These are phyloP conservation scores for Lipomyces yamadae DNA, from an alignment of 805 yeast genomes.

Conservation along the genomic window DNA sequence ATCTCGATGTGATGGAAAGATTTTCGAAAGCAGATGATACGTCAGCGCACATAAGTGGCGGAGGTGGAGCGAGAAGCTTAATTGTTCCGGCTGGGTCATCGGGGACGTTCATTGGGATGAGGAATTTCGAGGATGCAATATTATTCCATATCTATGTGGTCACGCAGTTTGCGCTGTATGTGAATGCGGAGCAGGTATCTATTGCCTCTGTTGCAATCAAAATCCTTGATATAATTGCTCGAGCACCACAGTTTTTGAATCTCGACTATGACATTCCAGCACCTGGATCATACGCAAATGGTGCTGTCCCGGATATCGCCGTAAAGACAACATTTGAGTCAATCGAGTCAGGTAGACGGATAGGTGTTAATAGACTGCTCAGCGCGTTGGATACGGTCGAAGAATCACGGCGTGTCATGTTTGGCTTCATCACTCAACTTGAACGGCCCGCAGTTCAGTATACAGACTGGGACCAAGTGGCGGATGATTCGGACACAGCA, in stretches of 20 bases:
- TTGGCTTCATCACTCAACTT: slow-evolving; percentile 71
- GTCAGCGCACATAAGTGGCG: slow-evolving; percentile 1
- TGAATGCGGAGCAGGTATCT: slow-evolving; percentile 58
- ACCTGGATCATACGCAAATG: slow-evolving; percentile 31
- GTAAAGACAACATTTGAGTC: slow-evolving; percentile 18
- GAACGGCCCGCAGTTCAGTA: slow-evolving; percentile 48
- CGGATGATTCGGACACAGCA: slow-evolving; percentile 4
- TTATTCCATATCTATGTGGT: slow-evolving; percentile 71
- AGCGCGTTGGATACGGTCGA: slow-evolving; percentile 75
- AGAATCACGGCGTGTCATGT: slow-evolving; percentile 75
- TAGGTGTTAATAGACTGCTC: slow-evolving; percentile 63
- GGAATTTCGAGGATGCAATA: slow-evolving; percentile 72
- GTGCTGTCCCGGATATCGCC: slow-evolving; percentile 24
- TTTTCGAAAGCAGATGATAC: slow-evolving; percentile 10
- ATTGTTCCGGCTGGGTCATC: slow-evolving; percentile 51
- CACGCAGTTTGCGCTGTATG: slow-evolving; percentile 74
- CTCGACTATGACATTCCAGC: slow-evolving; percentile 31
- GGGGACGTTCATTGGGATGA: slow-evolving; percentile 52
- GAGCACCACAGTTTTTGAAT: slow-evolving; percentile 53
- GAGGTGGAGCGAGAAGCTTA: slow-evolving; percentile 8
- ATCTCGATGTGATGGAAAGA: slow-evolving; percentile 60
- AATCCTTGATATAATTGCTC: slow-evolving; percentile 58
- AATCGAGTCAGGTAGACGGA: slow-evolving; percentile 27
- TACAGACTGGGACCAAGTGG: slow-evolving; percentile 46
- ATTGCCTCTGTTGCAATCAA: slow-evolving; percentile 56